Base-by-base conservation (phyloP, 2,329 filamentous ascomycete species). In the Fusarium setosum region DNA sequence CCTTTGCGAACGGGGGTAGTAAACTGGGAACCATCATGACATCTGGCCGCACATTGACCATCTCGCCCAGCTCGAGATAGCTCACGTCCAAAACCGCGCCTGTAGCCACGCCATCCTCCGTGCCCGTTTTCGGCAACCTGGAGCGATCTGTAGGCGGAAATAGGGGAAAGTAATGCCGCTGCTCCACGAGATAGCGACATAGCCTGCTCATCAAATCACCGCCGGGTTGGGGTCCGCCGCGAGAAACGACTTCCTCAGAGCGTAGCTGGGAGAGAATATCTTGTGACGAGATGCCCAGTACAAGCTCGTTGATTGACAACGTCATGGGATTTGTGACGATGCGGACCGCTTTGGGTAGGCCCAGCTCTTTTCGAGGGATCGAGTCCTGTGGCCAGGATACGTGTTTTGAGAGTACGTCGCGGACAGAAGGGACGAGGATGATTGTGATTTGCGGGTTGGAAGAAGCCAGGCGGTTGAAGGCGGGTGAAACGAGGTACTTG, bases 261-360 rank as follows among this genome's bases (percentile, higher is more conserved):
- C 90, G 86, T 51, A 97, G 80, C 78, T 97, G 93, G 64, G 89
- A 94, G 2, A 99, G 83, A 4, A 93, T 82, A 74, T 99, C 96
- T 72, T 97, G 92, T 1, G 90, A 91, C 23, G 91, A 94, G 69
- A 97, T 85, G 5, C 92, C 94, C 23, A 97, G 79, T 2, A 95
- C 85, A 40, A 90, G 86, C 78, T 98, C 96, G 78, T 99, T 99
- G 66, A 98, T 83, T 6, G 89, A 92, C 4, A 98, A 79, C 9
- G 92, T 93, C 84, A 96, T 95, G 1, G 96, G 96, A 74, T 98
- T 98, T 3, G 94, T 93, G 15, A 97, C 88, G 69, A 96, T 87
- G 55, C 87, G 89, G 11, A 86, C 91, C 56, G 90, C 84, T 75
- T 93, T 95, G 11, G 91, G 91, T 6, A 98, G 84, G 5, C 92